Base-by-base conservation (phyloP, 1,139 yeast species). In the Candida neerlandica region DNA sequence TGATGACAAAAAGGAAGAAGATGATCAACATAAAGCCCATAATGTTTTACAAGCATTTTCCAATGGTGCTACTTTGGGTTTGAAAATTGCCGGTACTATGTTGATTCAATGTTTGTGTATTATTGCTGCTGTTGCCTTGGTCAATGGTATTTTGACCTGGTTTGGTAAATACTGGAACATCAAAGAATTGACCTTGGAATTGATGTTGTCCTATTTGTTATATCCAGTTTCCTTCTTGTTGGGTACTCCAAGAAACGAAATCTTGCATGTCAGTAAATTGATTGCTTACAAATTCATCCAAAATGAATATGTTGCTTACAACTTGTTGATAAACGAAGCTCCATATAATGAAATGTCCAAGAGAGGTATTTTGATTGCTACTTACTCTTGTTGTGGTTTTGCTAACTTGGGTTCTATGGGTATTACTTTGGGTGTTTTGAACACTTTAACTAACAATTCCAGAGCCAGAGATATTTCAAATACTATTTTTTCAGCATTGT, bases 161-260 rank as follows among this genome's bases (percentile, higher is more conserved):
- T 84, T 84, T 58, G 87, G 86, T 51, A 72, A 77, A 47, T 84
- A 80, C 70, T 82, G 87, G 87, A 80, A 80, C 55, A 82, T 82
- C 53, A 50, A 69, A 44, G 61, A 67, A 15, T 75, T 84, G 55
- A 74, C 85, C 15, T 68, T 84, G 55, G 84, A 82, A 62, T 73
- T 81, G 65, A 82, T 84, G 60, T 66, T 78, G 51, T 79, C 85
- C 21, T 84, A 84, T 67, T 62, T 84, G 46, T 71, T 84, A 53
- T 84, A 83, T 61, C 89, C 89, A 3, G 75, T 81, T 27, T 77
- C 85, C 1, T 84, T 82, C 74, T 70, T 84, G 47, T 70, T 84
- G 57, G 89, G 89, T 44, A 77, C 82, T 41, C 85, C 86, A 52
- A 71, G 86, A 57, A 58, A 71, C 50, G 89, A 84, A 61, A 71